Evolutionary conservation across 2,329 filamentous ascomycete genomes (phyloP), one percentile per base, ranked within the genome.

Genomic region (Paracorniculantispora psalliotae): DNA sequence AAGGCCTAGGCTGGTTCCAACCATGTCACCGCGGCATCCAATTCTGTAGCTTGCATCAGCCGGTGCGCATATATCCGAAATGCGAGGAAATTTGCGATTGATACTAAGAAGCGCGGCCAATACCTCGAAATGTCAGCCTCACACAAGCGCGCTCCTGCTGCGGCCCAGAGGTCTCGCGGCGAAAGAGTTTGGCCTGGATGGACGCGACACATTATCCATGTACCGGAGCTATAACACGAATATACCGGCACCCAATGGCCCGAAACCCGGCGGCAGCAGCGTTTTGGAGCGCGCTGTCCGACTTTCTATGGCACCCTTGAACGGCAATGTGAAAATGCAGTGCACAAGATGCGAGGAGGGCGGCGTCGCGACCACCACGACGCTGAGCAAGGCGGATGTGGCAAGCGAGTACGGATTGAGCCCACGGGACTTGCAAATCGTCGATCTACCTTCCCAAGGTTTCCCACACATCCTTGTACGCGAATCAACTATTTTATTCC

Each of bases 381-480:
- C 33, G 2, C 41, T 63, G 19, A 63, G 57, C 59, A 64, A 64
- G 59, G 46, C 55, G 13, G 57, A 52, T 19, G 60, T 64, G 25
- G 57, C 60, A 6, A 28, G 21, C 15, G 21, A 44, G 33, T 64
- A 59, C 41, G 59, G 57, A 56, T 41, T 64, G 21, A 56, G 48
- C 25, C 37, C 61, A 7, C 71, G 71, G 2, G 71, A 73, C 62
- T 60, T 73, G 37, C 68, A 71, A 4, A 66, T 65, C 39, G 66
- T 72, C 7, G 71, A 74, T 41, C 66, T 72, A 17, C 64, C 66
- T 3, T 72, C 71, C 0, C 65, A 68, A 30, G 68, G 70, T 2
- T 64, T 71, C 30, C 71, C 71, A 3, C 69, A 73, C 57, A 66
- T 73, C 30, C 60, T 73, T 19, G 63, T 74, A 30, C 66, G 71